Conservation (phyloP, 371 early-diverging fungal species). For the Fennellomyces sp. region DNA sequence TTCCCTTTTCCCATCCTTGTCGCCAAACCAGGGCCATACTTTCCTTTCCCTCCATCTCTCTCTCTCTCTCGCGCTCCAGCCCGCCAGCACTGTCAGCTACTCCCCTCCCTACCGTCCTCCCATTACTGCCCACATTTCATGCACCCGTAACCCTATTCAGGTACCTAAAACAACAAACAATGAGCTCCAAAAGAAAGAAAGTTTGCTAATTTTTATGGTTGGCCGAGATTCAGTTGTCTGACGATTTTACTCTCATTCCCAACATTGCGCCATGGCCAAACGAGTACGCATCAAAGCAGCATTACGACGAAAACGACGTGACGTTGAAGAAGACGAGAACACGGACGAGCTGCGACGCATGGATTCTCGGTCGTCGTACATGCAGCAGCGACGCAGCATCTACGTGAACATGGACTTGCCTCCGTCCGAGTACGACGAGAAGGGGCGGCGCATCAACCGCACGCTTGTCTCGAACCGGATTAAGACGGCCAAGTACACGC, state of each 20-base stretch:
- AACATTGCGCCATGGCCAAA: not conserved
- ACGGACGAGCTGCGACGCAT: conserved; percentile 26
- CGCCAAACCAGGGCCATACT: no score
- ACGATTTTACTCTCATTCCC: no score
- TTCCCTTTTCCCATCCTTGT: not conserved
- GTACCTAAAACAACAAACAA: conserved; percentile 7
- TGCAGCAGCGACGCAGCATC: conserved; percentile 39
- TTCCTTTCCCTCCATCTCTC: not conserved
- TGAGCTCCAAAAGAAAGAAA: not conserved
- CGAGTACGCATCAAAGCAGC: conserved; percentile 9
- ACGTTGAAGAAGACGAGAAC: conserved; percentile 12
- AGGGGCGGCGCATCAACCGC: conserved; percentile 16
- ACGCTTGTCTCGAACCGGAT: conserved; percentile 64
- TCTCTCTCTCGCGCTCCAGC: no score
- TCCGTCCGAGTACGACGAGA: conserved; percentile 28
- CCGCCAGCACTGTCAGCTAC: no score
- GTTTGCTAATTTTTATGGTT: no score
- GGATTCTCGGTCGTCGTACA: conserved; percentile 45
- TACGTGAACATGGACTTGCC: conserved; percentile 45
- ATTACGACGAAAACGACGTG: conserved; percentile 12
- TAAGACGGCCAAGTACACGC: conserved; percentile 84
- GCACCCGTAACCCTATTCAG: no score
- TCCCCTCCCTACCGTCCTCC: no score
- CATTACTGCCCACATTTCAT: no score
- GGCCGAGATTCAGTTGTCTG: no score